Conservation (phyloP, 2,329 filamentous ascomycete species). For the Ascochyta pisi region DNA sequence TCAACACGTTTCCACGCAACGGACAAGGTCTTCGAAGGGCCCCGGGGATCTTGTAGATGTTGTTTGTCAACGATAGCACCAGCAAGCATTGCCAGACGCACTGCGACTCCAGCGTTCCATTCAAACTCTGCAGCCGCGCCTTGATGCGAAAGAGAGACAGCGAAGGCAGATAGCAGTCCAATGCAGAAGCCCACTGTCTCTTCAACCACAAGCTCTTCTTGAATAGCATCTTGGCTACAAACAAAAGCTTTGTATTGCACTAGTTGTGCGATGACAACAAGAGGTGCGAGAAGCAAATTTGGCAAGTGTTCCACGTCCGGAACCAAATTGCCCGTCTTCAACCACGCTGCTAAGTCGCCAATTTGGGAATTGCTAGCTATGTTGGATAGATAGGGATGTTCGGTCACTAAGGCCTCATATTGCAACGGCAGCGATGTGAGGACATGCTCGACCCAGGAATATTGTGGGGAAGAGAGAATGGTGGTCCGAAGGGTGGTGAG, state of each 20-base stretch:
- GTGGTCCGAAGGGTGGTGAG: conserved; percentile 1
- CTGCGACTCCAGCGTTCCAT: background rate
- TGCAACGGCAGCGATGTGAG: background rate
- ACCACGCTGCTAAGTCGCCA: too few relatives aligned
- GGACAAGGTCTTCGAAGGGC: background rate
- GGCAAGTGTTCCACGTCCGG: background rate
- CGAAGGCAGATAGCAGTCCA: background rate
- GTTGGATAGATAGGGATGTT: too few relatives aligned
- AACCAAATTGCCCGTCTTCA: background rate
- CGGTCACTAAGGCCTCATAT: background rate
- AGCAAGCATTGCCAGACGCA: conserved; percentile 1
- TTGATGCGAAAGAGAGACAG: background rate
- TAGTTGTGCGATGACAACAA: conserved; percentile 1
- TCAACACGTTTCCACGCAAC: conserved; percentile 1
- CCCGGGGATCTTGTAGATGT: background rate
- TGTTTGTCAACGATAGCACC: background rate
- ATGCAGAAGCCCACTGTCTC: conserved; percentile 3
- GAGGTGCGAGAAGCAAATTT: background rate
- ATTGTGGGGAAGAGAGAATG: conserved; percentile 2
- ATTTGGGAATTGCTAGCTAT: too few relatives aligned
- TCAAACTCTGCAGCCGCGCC: background rate
- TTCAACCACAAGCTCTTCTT: background rate
- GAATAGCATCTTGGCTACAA: background rate
- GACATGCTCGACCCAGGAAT: background rate
- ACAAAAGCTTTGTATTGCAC: background rate